Percentiles rank a stretch among this genome's conserved stretches.
Evolutionary conservation across 2,329 filamentous ascomycete species (phyloP).

Genomic region (Blastomyces emzantsi): DNA sequence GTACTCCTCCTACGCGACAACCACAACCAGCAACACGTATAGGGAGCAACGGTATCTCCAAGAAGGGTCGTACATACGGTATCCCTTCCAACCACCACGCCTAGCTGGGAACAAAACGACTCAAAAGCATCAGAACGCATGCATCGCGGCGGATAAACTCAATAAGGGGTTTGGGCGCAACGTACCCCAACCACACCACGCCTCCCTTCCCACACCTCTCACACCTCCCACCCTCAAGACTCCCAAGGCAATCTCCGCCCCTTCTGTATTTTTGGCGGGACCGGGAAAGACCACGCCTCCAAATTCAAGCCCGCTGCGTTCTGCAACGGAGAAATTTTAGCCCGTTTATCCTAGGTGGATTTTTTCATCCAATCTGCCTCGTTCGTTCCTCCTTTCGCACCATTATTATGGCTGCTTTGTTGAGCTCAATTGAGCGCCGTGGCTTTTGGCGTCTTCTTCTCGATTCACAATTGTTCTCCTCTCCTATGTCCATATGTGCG

Average conservation of each 20-base stretch:
- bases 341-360: background rate
- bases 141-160: background rate
- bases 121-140: background rate
- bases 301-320: background rate
- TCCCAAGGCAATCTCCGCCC: background rate
- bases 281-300: background rate
- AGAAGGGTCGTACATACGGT: background rate
- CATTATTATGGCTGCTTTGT: background rate
- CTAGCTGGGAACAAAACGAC: background rate
- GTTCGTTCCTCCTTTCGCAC: background rate
- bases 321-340: background rate
- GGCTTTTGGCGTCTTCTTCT: background rate
- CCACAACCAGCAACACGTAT: background rate
- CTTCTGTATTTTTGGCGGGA: background rate
- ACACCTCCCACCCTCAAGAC: background rate
- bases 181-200: background rate
- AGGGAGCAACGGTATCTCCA: background rate
- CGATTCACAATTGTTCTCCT: background rate
- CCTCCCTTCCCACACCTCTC: background rate
- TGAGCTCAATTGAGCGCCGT: background rate
- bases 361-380: background rate
- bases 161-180: background rate
- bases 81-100: background rate
- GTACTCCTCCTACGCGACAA: background rate
- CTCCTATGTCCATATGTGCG: background rate